Evolutionary conservation across 257 asterid genomes (phyloP), one percentile per base, ranked within the genome.

Genomic region (Marsdenia floribunda): DNA sequence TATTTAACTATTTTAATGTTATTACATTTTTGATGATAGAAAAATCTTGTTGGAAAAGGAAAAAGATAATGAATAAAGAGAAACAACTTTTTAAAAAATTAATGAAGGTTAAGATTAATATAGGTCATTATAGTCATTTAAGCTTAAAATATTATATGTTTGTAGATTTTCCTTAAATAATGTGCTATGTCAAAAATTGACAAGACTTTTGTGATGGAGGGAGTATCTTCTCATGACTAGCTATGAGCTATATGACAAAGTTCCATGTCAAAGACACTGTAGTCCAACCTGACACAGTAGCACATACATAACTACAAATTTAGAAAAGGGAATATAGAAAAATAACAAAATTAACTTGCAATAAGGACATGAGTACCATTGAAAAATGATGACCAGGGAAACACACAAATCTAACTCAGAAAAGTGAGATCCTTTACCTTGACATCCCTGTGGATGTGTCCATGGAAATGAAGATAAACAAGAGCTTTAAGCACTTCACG

Each of bases 371-470:
- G 10, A 42, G 3, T 6, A 12, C 15, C 12, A 2, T 33, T 38
- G 24, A 68, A 42, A 4, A 44, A 24, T 7, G 58, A 53, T 1
- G n/a, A 35, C 21, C 58, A 2, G 57, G 13, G 7, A 18, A 54
- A 67, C 53, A 14, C 50, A 44, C 49, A 58, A 80, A 38, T 73
- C 26, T 37, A 1, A 69, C 71, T 53, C 35, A 78, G 64, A 76
- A 57, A 70, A 61, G 18, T 19, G 64, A 71, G 75, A 50, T 18
- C 58, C 71, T 26, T 54, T 85, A 91, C 99, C 96, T 95, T 95
- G 67, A 95, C 99, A 72, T 95, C 99, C 86, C 99, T 91, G 79
- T 95, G 99, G 80, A 95, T 95, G 81, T 91, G 97, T 76, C 98
- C 98, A 44, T 95, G 96, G 75, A 84, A 87, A 87, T 92, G 99